These are phyloP conservation scores for Rosa rugosa DNA, from an alignment of 306 rosid species.

Conservation along the genomic window DNA sequence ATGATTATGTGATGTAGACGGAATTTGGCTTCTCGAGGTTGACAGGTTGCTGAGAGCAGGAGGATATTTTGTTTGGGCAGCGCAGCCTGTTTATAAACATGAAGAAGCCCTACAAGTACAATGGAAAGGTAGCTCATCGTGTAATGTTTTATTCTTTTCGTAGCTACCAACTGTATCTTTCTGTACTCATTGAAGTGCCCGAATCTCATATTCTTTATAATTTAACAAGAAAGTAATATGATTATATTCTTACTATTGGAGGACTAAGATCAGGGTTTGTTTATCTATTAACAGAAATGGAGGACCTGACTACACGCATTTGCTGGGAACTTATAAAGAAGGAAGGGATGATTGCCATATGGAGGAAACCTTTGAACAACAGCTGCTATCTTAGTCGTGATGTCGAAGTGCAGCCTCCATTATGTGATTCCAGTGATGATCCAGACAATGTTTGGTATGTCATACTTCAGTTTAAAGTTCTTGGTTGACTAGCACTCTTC, in stretches of 20 bases:
- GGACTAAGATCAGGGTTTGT: slow-evolving; percentile 18
- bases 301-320: slow-evolving; percentile 57
- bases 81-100: slow-evolving; percentile 80
- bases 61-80: slow-evolving; percentile 92
- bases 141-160: neutral
- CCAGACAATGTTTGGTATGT: slow-evolving; percentile 84
- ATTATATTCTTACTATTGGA: slow-evolving; percentile 11
- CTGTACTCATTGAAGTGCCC: neutral
- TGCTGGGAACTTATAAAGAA: slow-evolving; percentile 86
- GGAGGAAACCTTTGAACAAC: slow-evolving; percentile 80
- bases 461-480: slow-evolving; percentile 5
- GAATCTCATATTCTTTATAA: slow-evolving; percentile 7
- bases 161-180: neutral
- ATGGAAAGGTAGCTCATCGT: slow-evolving; percentile 69
- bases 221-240: slow-evolving; percentile 10
- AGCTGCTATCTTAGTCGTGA: slow-evolving; percentile 73
- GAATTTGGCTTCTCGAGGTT: slow-evolving; percentile 85
- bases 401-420: slow-evolving; percentile 52
- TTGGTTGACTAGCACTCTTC: slow-evolving; percentile 2
- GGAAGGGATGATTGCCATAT: slow-evolving; percentile 81
- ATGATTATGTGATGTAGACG: slow-evolving; percentile 56
- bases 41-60: slow-evolving; percentile 87
- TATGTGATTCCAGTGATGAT: slow-evolving; percentile 71
- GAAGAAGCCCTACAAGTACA: slow-evolving; percentile 67
- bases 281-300: slow-evolving; percentile 59